A percentile compares a stretch with the other conserved stretches of the same genome.
These are phyloP conservation scores for Boletus barrowsii DNA, from an alignment of 768 basidiomycete genomes.

Conservation along the genomic window DNA sequence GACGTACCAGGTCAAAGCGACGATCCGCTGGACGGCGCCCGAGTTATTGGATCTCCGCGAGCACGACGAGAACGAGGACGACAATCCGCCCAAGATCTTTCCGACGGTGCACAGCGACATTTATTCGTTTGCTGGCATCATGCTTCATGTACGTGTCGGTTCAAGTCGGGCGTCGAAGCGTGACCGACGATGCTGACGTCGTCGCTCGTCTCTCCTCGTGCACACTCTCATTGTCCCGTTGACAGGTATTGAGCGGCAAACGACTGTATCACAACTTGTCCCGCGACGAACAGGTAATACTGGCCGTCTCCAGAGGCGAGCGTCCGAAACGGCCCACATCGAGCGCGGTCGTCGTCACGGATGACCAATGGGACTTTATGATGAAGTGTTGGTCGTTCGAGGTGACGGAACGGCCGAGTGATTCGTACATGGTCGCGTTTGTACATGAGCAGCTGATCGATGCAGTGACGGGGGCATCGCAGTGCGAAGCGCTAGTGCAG, in stretches of 20 bases:
- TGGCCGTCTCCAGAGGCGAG: constrained; percentile 13
- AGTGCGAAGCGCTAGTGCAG: neutral
- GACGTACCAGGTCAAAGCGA: constrained; percentile 32
- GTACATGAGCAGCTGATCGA: constrained; percentile 15
- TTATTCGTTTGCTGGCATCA: constrained; percentile 29
- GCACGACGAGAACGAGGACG: neutral
- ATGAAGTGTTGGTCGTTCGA: constrained; percentile 28
- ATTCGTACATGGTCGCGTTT: constrained; percentile 26
- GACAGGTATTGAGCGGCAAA: constrained; percentile 22
- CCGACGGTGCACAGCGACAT: constrained; percentile 36
- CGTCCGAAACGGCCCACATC: constrained; percentile 12
- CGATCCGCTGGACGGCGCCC: constrained; percentile 50
- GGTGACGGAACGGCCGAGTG: constrained; percentile 30
- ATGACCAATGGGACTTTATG: constrained; percentile 26
- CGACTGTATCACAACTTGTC: constrained; percentile 20
- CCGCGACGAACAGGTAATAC: constrained; percentile 19
- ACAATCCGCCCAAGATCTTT: neutral
- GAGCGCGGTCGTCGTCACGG: constrained; percentile 2
- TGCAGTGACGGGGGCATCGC: neutral
- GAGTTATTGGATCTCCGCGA: constrained; percentile 29
- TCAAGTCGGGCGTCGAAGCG: neutral
- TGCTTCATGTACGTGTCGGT: constrained; percentile 19
- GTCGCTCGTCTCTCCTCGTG: too few species aligned
- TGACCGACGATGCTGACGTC: neutral
- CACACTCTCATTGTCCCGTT: neutral